These are phyloP conservation scores for Tolypocladium pustulatum DNA, from an alignment of 2,329 filamentous ascomycete genomes.

Conservation along the genomic window DNA sequence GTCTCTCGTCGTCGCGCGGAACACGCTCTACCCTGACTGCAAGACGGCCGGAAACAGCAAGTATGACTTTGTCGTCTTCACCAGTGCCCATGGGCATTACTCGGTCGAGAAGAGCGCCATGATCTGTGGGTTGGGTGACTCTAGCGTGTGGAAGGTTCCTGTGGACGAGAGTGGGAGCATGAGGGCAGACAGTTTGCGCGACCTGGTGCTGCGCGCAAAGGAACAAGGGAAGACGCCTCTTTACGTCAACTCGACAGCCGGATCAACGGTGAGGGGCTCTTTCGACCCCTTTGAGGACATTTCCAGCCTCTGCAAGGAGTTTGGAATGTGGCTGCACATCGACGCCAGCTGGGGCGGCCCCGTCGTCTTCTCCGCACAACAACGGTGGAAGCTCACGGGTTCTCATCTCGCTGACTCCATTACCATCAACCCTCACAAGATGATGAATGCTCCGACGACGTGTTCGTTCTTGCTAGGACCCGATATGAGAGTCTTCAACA, in stretches of 20 bases:
- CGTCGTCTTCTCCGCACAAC: constrained; percentile 63
- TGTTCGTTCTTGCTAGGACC: constrained; percentile 79
- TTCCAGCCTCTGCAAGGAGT: constrained; percentile 55
- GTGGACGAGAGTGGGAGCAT: constrained; percentile 67
- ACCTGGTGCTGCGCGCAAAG: constrained; percentile 50
- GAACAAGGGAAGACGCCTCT: constrained; percentile 68
- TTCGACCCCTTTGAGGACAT: constrained; percentile 73
- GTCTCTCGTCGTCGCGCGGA: constrained; percentile 78
- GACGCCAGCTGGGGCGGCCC: constrained; percentile 88
- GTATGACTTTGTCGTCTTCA: constrained; percentile 71
- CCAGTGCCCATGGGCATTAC: constrained; percentile 85
- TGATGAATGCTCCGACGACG: constrained; percentile 84
- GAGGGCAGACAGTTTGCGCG: constrained; percentile 53
- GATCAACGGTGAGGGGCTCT: constrained; percentile 84
- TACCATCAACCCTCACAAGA: constrained; percentile 92
- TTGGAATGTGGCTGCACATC: constrained; percentile 83
- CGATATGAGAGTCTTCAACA: constrained; percentile 68
- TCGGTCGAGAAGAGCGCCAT: constrained; percentile 91
- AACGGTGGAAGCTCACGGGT: constrained; percentile 56
- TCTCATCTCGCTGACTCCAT: constrained; percentile 67
- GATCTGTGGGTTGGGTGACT: constrained; percentile 72
- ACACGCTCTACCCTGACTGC: constrained; percentile 69
- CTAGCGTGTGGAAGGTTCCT: constrained; percentile 61
- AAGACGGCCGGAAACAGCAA: constrained; percentile 61
- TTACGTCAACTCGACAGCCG: constrained; percentile 91